Conservation (phyloP, 2,329 filamentous ascomycete genomes). For the Xylariaceae sp. region DNA sequence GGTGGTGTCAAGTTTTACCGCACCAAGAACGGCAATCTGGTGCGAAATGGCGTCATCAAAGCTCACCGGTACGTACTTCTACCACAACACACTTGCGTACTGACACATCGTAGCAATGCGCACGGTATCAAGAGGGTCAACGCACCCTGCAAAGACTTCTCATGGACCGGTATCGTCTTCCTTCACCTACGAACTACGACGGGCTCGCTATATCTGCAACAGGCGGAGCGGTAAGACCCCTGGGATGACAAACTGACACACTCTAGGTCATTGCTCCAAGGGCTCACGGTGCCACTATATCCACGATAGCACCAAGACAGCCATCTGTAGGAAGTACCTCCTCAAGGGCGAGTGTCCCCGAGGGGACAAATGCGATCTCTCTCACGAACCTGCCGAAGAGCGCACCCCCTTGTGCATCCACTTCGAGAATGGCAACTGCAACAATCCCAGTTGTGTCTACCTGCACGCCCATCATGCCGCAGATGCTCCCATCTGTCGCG, state of each 20-base stretch:
- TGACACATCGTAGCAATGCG: constrained; percentile 46
- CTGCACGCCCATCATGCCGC: constrained; percentile 77
- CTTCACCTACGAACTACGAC: constrained; percentile 31
- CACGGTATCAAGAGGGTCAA: constrained; percentile 64
- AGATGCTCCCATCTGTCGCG: constrained; percentile 74
- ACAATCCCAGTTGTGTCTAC: constrained; percentile 82
- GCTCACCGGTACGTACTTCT: constrained; percentile 66
- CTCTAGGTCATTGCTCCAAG: constrained; percentile 76
- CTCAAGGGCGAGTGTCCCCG: constrained; percentile 73
- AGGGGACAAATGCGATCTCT: constrained; percentile 83
- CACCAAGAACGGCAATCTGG: constrained; percentile 84
- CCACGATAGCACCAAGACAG: constrained; percentile 83
- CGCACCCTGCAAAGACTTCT: constrained; percentile 71
- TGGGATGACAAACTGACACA: constrained; percentile 41
- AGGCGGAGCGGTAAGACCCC: constrained; percentile 41
- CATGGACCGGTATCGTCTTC: constrained; percentile 64
- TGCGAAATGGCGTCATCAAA: constrained; percentile 72
- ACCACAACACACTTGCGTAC: constrained; percentile 28
- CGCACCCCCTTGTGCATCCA: constrained; percentile 87
- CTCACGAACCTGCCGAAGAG: constrained; percentile 79
- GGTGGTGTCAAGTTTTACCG: constrained; percentile 80
- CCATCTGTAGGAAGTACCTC: constrained; percentile 85
- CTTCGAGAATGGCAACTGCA: constrained; percentile 86
- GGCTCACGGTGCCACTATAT: constrained; percentile 76
- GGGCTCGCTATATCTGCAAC: constrained; percentile 33